phyloP scores from a whole-genome alignment of 495 filamentous ascomycete genomes.

The Aspergillus asperescens region DNA sequence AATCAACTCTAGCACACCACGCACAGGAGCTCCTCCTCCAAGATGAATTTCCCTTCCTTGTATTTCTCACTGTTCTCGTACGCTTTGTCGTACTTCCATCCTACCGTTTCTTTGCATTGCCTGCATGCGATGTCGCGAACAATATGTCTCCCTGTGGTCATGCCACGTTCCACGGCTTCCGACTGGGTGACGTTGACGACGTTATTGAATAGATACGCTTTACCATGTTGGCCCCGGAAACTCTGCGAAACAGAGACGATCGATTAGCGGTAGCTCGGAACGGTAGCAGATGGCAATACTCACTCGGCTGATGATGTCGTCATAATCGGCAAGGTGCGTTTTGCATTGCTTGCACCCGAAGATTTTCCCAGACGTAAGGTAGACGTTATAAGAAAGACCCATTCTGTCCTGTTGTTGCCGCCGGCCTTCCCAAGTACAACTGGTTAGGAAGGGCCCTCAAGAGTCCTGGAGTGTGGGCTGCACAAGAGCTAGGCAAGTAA shows the following conservation, averaged over 20 bases:
- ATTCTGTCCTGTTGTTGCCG: slow-evolving; percentile 46
- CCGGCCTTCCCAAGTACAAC: slow-evolving; percentile 15
- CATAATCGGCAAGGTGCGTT: slow-evolving; percentile 87
- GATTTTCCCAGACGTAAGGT: slow-evolving; percentile 82
- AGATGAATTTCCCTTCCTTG: slow-evolving; percentile 96
- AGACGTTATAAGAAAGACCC: slow-evolving; percentile 94
- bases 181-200: slow-evolving; percentile 84
- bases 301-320: slow-evolving; percentile 93
- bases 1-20: slow-evolving; percentile 52
- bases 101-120: slow-evolving; percentile 86
- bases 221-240: slow-evolving; percentile 97
- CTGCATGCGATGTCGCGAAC: slow-evolving; percentile 88
- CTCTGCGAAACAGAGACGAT: slow-evolving; percentile 52
- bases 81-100: slow-evolving; percentile 99
- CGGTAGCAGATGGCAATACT: slow-evolving; percentile 22
- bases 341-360: slow-evolving; percentile 97
- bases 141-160: slow-evolving; percentile 95
- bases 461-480: slow-evolving; percentile 19
- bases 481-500: slow-evolving; percentile 3
- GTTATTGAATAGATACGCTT: slow-evolving; percentile 91
- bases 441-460: not conserved
- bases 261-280: slow-evolving; percentile 15
- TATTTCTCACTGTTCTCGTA: slow-evolving; percentile 91
- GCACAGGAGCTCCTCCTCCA: slow-evolving; percentile 88
- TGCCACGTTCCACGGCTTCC: slow-evolving; percentile 85